phyloP scores from a whole-genome alignment of 2,329 filamentous ascomycete genomes.

The Colletotrichum chlorophyti region DNA sequence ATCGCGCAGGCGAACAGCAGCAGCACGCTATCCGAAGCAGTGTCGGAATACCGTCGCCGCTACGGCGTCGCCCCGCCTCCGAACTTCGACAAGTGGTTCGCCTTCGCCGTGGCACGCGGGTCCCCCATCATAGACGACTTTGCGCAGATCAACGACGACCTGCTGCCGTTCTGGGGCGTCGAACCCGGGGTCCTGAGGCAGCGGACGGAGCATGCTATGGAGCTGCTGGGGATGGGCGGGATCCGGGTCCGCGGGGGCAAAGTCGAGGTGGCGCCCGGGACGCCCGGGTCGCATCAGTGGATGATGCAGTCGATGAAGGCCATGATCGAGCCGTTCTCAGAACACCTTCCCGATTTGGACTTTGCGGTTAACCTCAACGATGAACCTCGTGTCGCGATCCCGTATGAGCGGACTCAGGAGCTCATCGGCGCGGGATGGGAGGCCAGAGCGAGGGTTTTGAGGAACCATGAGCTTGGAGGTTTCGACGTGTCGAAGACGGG shows the following conservation, averaged over 20 bases:
- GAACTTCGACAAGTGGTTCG: conserved; percentile 82
- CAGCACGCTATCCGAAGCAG: conserved; percentile 38
- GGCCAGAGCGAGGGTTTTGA: neutral
- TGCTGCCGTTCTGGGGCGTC: conserved; percentile 81
- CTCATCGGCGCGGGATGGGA: neutral
- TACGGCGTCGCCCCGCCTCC: conserved; percentile 73
- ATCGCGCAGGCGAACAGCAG: conserved; percentile 30
- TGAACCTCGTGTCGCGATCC: conserved; percentile 36
- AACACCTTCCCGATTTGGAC: conserved; percentile 79
- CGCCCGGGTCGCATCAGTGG: conserved; percentile 41
- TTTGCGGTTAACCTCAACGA: conserved; percentile 73
- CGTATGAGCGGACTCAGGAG: conserved; percentile 1
- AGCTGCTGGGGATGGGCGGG: conserved; percentile 46
- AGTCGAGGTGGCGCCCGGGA: conserved; percentile 46
- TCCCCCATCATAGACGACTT: conserved; percentile 79
- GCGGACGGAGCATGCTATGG: conserved; percentile 44
- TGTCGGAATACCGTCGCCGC: conserved; percentile 49
- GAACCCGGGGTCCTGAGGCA: conserved; percentile 69
- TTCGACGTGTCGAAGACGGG: conserved; percentile 10
- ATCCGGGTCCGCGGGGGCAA: conserved; percentile 68
- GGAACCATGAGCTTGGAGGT: neutral
- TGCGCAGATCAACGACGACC: conserved; percentile 73
- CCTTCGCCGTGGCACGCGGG: conserved; percentile 69
- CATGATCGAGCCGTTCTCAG: conserved; percentile 72
- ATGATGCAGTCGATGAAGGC: conserved; percentile 51